A percentile compares a stretch with the other conserved stretches of the same genome.
phyloP scores from a whole-genome alignment of 768 basidiomycete species.

The Crassisporium funariophilum region DNA sequence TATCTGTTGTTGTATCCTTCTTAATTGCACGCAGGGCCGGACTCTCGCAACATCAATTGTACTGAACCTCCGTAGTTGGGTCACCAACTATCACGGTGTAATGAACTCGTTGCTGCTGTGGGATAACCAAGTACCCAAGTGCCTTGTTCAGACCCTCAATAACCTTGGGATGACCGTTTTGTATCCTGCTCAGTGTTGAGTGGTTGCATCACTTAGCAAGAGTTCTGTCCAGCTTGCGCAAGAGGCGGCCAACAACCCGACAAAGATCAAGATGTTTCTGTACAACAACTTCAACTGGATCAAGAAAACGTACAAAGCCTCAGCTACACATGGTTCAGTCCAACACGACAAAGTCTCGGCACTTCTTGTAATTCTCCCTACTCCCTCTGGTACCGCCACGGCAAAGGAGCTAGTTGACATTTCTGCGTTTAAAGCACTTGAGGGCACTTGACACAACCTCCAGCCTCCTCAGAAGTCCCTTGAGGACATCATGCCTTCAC shows the following conservation, averaged over 20 bases:
- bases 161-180: conserved; percentile 16
- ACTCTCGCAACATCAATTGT: conserved; percentile 18
- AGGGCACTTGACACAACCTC: conserved; percentile 8
- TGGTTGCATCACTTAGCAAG: conserved; percentile 12
- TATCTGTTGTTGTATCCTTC: no score
- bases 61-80: conserved; percentile 16
- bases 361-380: conserved; percentile 11
- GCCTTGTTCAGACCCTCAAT: conserved; percentile 16
- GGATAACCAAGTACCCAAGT: conserved; percentile 17
- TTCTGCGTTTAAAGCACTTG: neutral
- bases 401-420: conserved; percentile 7
- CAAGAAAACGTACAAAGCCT: conserved; percentile 13
- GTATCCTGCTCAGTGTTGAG: conserved; percentile 7
- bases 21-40: conserved; percentile 10
- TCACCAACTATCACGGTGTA: conserved; percentile 8
- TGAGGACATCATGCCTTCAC: conserved; percentile 5
- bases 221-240: conserved; percentile 2
- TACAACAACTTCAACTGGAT: conserved; percentile 29
- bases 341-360: conserved; percentile 25
- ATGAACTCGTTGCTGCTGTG: conserved; percentile 20
- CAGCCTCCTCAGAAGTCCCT: conserved; percentile 10
- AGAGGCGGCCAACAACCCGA: conserved; percentile 14
- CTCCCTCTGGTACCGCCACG: neutral
- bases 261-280: conserved; percentile 19
- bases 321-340: conserved; percentile 10